Evolutionary conservation across 2,329 filamentous ascomycete genomes (phyloP).

Genomic region (Westerdykella ornata): DNA sequence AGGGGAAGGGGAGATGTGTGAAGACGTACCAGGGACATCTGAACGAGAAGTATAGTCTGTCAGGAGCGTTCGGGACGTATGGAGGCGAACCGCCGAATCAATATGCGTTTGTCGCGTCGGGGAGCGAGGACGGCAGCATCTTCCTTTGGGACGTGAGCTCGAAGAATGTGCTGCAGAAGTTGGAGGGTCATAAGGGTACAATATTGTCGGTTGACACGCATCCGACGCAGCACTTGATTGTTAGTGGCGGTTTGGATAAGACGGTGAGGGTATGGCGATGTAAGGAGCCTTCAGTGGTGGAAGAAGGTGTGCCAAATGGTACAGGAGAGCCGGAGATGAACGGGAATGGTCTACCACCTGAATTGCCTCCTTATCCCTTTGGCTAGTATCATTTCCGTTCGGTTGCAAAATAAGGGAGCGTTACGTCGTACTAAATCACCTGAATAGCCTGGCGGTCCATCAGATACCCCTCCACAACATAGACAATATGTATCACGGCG

Average conservation of each 20-base stretch:
- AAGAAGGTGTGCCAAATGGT: not conserved
- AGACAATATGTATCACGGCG: no score
- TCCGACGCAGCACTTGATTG: slow-evolving; percentile 48
- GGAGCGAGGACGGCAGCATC: slow-evolving; percentile 80
- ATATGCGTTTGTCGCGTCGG: slow-evolving; percentile 65
- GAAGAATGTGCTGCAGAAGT: slow-evolving; percentile 71
- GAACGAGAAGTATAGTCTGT: slow-evolving; percentile 79
- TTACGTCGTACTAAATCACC: no score
- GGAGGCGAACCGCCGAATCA: slow-evolving; percentile 18
- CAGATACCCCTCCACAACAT: no score
- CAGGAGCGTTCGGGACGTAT: slow-evolving; percentile 67
- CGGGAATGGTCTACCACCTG: not conserved
- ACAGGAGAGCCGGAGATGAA: not conserved
- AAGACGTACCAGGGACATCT: slow-evolving; percentile 95
- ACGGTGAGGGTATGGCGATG: slow-evolving; percentile 56
- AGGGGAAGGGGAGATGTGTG: slow-evolving; percentile 79
- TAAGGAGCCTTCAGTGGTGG: slow-evolving; percentile 25
- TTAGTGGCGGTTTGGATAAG: slow-evolving; percentile 57
- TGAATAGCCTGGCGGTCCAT: no score
- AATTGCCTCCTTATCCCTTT: not conserved
- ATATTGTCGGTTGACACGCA: slow-evolving; percentile 57
- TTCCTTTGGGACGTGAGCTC: slow-evolving; percentile 85
- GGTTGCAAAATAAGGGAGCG: no score
- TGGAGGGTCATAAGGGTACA: slow-evolving; percentile 51
- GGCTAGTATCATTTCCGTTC: not conserved